Conservation (phyloP, 257 asterid species). For the Primulina huaijiensis region DNA sequence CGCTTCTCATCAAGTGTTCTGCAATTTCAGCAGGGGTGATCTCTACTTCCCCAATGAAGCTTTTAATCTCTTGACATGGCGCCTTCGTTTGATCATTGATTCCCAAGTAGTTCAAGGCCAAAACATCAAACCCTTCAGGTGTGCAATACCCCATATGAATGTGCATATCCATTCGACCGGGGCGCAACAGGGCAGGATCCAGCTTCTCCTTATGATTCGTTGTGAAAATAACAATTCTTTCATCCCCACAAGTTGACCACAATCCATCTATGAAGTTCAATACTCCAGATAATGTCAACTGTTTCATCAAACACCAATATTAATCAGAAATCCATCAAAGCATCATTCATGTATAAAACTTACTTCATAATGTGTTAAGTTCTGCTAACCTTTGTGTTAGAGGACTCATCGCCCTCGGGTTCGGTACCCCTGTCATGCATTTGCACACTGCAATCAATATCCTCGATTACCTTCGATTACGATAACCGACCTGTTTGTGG, state of each 20-base stretch:
- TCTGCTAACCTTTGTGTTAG: slow-evolving; percentile 34
- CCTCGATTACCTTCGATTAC: slow-evolving; percentile 82
- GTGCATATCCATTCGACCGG: slow-evolving; percentile 88
- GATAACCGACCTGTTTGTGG: slow-evolving; percentile 58
- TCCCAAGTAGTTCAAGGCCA: slow-evolving; percentile 58
- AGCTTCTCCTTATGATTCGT: slow-evolving; percentile 77
- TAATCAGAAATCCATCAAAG: background rate
- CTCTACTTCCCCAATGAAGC: slow-evolving; percentile 40
- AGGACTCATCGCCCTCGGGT: background rate
- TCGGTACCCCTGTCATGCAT: slow-evolving; percentile 53
- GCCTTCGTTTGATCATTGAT: slow-evolving; percentile 30
- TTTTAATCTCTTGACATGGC: slow-evolving; percentile 37
- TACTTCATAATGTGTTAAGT: background rate
- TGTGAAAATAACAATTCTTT: slow-evolving; percentile 67
- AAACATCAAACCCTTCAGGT: slow-evolving; percentile 48
- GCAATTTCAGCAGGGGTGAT: slow-evolving; percentile 72
- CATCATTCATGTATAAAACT: background rate
- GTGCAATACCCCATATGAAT: slow-evolving; percentile 75
- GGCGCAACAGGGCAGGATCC: slow-evolving; percentile 73
- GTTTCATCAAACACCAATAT: slow-evolving; percentile 3
- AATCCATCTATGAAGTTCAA: slow-evolving; percentile 75
- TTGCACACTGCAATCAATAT: slow-evolving; percentile 69
- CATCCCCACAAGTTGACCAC: slow-evolving; percentile 84
- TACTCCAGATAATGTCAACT: slow-evolving; percentile 75
- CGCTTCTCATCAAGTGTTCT: slow-evolving; percentile 77